Evolutionary conservation across 176 grass and related monocot genomes (phyloP).

Genomic region (Avena sativa): DNA sequence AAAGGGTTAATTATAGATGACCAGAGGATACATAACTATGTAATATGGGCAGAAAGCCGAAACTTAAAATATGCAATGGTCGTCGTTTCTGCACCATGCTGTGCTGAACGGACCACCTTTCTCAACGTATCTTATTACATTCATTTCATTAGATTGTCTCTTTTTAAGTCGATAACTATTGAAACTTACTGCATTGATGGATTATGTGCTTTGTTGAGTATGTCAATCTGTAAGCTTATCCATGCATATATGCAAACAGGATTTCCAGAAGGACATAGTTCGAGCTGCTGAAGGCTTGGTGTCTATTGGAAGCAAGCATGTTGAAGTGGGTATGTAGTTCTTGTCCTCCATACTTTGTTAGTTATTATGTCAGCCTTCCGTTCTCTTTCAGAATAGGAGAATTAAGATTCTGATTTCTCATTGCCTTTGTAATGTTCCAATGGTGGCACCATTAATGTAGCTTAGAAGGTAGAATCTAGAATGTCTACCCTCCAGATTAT

Average conservation of each 20-base stretch:
- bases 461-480: constrained; percentile 26
- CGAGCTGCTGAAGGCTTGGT: constrained; percentile 80
- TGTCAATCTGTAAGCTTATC: constrained; percentile 36
- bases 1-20: neutral
- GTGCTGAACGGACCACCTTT: neutral
- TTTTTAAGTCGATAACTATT: constrained; percentile 5
- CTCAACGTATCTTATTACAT: constrained; percentile 4
- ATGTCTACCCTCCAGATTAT: constrained; percentile 33
- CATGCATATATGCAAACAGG: constrained; percentile 50
- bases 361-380: constrained; percentile 39
- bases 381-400: constrained; percentile 13
- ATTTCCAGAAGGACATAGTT: constrained; percentile 96
- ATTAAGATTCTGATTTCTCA: constrained; percentile 29
- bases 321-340: constrained; percentile 77
- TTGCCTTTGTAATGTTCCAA: constrained; percentile 5
- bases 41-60: neutral
- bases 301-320: constrained; percentile 65
- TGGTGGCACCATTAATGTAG: constrained; percentile 19
- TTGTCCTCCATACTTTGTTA: constrained; percentile 34
- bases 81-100: constrained; percentile 1
- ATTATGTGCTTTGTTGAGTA: constrained; percentile 22
- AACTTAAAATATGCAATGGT: constrained; percentile 12
- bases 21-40: constrained; percentile 7
- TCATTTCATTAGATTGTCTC: constrained; percentile 6
- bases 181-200: constrained; percentile 15